These are phyloP conservation scores for Candida bentonensis DNA, from an alignment of 805 yeast species.

Conservation along the genomic window DNA sequence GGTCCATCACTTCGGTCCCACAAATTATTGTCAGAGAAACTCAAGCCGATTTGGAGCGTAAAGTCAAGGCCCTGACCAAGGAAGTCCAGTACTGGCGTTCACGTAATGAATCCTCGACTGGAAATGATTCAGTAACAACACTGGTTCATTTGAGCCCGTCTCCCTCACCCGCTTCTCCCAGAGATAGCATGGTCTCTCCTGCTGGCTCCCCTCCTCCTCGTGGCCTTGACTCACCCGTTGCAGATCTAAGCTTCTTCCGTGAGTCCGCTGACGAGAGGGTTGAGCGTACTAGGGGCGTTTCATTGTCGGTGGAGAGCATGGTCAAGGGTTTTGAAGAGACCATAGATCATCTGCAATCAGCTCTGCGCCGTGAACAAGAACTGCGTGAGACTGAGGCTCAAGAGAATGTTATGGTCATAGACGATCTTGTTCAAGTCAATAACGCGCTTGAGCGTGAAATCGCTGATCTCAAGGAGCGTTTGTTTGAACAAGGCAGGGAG, in stretches of 20 bases:
- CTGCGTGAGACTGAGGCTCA: not conserved
- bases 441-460: not conserved
- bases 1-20: not conserved
- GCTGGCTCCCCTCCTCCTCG: not conserved
- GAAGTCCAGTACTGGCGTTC: not conserved
- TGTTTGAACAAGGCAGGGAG: conserved; percentile 1
- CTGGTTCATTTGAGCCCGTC: not conserved
- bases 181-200: not conserved
- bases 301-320: not conserved
- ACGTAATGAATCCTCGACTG: not conserved
- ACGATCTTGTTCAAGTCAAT: not conserved
- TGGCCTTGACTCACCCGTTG: not conserved
- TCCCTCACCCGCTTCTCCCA: not conserved
- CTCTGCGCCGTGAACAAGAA: not conserved
- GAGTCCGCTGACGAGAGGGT: not conserved
- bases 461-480: not conserved
- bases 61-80: not conserved
- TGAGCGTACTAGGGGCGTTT: not conserved
- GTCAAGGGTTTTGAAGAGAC: conserved; percentile 1
- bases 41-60: not conserved
- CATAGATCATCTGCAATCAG: not conserved
- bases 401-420: not conserved
- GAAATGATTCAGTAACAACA: not conserved
- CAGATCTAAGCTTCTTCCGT: not conserved
- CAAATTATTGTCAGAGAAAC: not conserved